Evolutionary conservation across 1,139 yeast species (phyloP), one percentile per base, ranked within the genome.

Genomic region (Komagataea norvegica): DNA sequence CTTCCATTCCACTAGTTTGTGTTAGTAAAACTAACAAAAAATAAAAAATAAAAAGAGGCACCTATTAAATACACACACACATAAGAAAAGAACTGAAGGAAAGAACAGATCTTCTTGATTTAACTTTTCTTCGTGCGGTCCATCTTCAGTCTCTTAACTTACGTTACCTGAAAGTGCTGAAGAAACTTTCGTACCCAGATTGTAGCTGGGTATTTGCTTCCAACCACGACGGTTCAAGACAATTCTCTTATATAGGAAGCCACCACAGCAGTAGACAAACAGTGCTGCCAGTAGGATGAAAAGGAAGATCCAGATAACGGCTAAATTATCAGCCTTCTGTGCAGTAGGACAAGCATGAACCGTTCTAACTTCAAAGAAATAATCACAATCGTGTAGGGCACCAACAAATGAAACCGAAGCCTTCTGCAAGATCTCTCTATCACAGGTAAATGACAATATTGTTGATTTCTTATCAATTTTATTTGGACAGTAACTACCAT

Each of bases 261-360:
- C 78, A 34, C 80, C 83, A 18, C 77, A 68, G 37, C 70, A 68
- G 47, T 69, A 76, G 8, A 77, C 83, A 17, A 67, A 64, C 16
- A 72, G 54, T 0, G 81, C 79, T 14, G 79, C 74, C 34, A 70
- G 52, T 25, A 76, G 54, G 33, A 78, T 77, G 36, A 76, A 57
- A 16, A 75, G 47, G 45, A 77, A 76, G 30, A 78, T 76, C 79
- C 81, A 75, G 32, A 76, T 66, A 5, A 76, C 75, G 2, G 79
- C 79, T 45, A 70, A 56, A 42, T 75, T 72, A 47, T 74, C 76
- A 4, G 67, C 72, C 32, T 51, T 49, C 31, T 52, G 54, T 5
- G 54, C 56, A 4, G 89, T 81, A 0, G 95, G 88, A 60, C 96
- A 88, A 0, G 95, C 96, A 57, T 82, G 85, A 35, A 85, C 79